These are phyloP conservation scores for Jatropha curcas DNA, from an alignment of 345 rosid species.

Conservation along the genomic window DNA sequence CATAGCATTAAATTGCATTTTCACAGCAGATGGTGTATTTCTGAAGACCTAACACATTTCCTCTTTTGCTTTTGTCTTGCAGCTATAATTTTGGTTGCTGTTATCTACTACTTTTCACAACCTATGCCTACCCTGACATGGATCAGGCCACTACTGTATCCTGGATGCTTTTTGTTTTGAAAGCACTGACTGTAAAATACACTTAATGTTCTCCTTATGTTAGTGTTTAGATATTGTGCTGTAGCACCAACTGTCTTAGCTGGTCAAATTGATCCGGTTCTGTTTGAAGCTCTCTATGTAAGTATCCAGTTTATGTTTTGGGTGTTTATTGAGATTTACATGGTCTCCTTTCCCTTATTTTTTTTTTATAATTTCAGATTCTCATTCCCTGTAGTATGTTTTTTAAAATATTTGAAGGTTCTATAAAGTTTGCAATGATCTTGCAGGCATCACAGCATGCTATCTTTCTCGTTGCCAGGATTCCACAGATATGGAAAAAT, in stretches of 20 bases:
- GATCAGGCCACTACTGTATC: conserved; percentile 69
- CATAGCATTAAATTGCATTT: background rate
- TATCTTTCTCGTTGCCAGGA: conserved; percentile 82
- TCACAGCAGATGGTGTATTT: background rate
- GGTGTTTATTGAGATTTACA: background rate
- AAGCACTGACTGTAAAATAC: conserved; percentile 11
- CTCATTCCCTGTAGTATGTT: background rate
- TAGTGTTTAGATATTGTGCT: conserved; percentile 66
- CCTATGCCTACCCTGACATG: conserved; percentile 51
- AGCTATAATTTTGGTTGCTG: conserved; percentile 71
- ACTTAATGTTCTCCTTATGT: conserved; percentile 32
- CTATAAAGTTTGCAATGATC: conserved; percentile 11
- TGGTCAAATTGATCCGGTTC: conserved; percentile 75
- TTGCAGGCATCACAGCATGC: conserved; percentile 95
- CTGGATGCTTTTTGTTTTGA: conserved; percentile 26
- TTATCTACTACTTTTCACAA: conserved; percentile 68
- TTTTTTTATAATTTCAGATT: conserved; percentile 4
- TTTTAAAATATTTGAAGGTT: background rate
- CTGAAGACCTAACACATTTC: conserved; percentile 11
- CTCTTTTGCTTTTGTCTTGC: conserved; percentile 30
- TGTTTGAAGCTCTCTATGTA: conserved; percentile 93
- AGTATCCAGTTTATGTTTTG: conserved; percentile 29
- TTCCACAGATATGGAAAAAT: conserved; percentile 94
- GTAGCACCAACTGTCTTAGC: conserved; percentile 80
- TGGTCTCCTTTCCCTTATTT: background rate